Evolutionary conservation across 352 stramenopile species (phyloP), one percentile per base, ranked within the genome.

Genomic region (Albugo laibachii): DNA sequence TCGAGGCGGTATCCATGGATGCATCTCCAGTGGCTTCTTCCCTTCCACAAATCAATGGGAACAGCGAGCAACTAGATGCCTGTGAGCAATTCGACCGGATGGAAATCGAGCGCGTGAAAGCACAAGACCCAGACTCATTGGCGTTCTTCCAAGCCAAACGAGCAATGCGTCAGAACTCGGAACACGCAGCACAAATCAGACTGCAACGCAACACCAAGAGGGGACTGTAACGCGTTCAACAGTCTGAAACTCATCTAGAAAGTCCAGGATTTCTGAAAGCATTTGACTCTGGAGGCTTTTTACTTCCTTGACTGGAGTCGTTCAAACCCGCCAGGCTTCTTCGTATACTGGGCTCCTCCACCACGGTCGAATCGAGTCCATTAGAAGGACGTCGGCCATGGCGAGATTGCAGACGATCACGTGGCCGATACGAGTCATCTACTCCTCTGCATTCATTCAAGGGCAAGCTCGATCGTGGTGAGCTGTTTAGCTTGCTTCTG

Each of bases 81-180:
- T 77, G 80, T 31, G 85, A 95, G 57, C 77, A 89, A 50, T 95
- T 95, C 38, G 83, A 95, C 21, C 75, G 87, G 48, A 81, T 95
- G 66, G 83, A 94, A 54, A 56, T 93, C 2, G 80, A 94, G 11
- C 72, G 83, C 34, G 61, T 96, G 10, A 57, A 65, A n/a, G 63
- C 69, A 1, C 67, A 95, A 50, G 80, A 95, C 49, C 83, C 83
- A 0, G 81, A 95, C 56, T 87, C 73, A 27, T 58, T 96, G 13
- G 83, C 87, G 2, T 96, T 96, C 49, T 96, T 95, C 62, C 80
- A 93, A 57, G 80, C 75, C 6, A 72, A 88, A 42, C 84, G 85
- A 60, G 85, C 83, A 50, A 85, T 88, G 75, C 60, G 75, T 4
- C 69, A 85, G 45, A 62, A 69, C 5, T 56, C 56, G 0, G 50